A percentile compares a stretch with the other conserved stretches of the same genome.
These are phyloP conservation scores for Penicillium cataractarum DNA, from an alignment of 495 filamentous ascomycete species.

Conservation along the genomic window DNA sequence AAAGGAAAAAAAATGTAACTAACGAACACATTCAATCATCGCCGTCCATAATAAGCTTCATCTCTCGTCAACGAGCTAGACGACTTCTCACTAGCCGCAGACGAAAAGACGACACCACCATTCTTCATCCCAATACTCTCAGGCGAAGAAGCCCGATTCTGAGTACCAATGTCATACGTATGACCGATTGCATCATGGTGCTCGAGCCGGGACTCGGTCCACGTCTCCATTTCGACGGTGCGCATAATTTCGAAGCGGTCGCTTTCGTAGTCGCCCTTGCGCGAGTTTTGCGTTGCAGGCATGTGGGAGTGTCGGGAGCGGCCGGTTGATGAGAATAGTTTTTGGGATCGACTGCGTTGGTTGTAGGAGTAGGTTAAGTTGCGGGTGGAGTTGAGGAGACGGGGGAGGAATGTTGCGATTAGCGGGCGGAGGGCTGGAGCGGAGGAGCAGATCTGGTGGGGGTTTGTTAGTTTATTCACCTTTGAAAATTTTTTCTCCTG, in stretches of 20 bases:
- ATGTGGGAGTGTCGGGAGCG: conserved; percentile 26
- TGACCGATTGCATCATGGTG: conserved; percentile 20
- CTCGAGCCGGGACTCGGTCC: conserved; percentile 28
- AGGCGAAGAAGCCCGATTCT: conserved; percentile 22
- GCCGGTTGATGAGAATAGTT: conserved; percentile 30
- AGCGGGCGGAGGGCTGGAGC: conserved; percentile 59
- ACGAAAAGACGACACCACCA: conserved; percentile 18
- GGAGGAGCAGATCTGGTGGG: conserved; percentile 55
- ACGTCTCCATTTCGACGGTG: conserved; percentile 43
- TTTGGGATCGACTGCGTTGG: conserved; percentile 26
- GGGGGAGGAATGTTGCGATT: conserved; percentile 47
- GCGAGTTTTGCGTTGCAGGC: neutral
- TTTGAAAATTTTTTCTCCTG: neutral
- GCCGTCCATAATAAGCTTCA: neutral
- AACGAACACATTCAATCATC: neutral
- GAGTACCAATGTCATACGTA: conserved; percentile 17
- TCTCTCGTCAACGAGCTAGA: conserved; percentile 13
- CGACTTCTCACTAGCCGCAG: conserved; percentile 28
- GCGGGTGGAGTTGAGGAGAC: conserved; percentile 37
- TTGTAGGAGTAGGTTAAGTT: conserved; percentile 26
- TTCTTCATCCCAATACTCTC: conserved; percentile 27
- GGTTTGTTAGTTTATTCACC: neutral
- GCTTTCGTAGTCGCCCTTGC: conserved; percentile 22
- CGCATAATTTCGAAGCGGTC: conserved; percentile 33
- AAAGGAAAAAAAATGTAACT: neutral